These are phyloP conservation scores for Ophiocordyceps camponoti-rufipedis DNA, from an alignment of 2,329 filamentous ascomycete genomes.

Conservation along the genomic window DNA sequence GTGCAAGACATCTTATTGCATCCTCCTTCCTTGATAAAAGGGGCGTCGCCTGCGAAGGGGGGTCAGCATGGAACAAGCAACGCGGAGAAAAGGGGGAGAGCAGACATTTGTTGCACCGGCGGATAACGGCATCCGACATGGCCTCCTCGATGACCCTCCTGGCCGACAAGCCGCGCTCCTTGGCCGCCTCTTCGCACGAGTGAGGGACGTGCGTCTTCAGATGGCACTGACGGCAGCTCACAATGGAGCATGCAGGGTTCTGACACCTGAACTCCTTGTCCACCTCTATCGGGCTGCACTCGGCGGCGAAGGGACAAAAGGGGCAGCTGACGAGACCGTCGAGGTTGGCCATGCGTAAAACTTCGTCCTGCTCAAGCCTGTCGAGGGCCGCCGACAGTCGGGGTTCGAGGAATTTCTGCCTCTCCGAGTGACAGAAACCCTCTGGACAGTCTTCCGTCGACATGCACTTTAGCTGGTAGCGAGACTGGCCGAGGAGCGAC, in stretches of 20 bases:
- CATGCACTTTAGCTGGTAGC: slow-evolving; percentile 53
- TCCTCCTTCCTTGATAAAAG: slow-evolving; percentile 60
- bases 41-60: slow-evolving; percentile 31
- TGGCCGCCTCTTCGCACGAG: slow-evolving; percentile 48
- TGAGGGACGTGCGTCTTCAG: slow-evolving; percentile 52
- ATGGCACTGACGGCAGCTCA: slow-evolving; percentile 52
- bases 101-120: slow-evolving; percentile 49
- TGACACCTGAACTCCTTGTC: slow-evolving; percentile 60
- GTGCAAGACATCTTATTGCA: slow-evolving; percentile 75
- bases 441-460: slow-evolving; percentile 47
- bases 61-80: slow-evolving; percentile 5
- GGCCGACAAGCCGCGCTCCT: slow-evolving; percentile 38
- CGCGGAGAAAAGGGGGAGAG: too few relatives aligned
- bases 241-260: slow-evolving; percentile 42
- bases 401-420: slow-evolving; percentile 36
- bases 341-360: slow-evolving; percentile 50
- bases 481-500: slow-evolving; percentile 48
- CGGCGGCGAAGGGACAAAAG: slow-evolving; percentile 66
- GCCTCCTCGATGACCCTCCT: slow-evolving; percentile 64
- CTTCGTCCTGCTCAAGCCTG: slow-evolving; percentile 51
- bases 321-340: slow-evolving; percentile 60
- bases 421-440: slow-evolving; percentile 37
- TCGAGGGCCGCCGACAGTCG: slow-evolving; percentile 44
- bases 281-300: slow-evolving; percentile 46
- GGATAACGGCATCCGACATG: slow-evolving; percentile 63